A percentile compares a stretch with the other conserved stretches of the same genome.
Evolutionary conservation across 805 yeast genomes (phyloP).

Genomic region (Candida morakotiae): DNA sequence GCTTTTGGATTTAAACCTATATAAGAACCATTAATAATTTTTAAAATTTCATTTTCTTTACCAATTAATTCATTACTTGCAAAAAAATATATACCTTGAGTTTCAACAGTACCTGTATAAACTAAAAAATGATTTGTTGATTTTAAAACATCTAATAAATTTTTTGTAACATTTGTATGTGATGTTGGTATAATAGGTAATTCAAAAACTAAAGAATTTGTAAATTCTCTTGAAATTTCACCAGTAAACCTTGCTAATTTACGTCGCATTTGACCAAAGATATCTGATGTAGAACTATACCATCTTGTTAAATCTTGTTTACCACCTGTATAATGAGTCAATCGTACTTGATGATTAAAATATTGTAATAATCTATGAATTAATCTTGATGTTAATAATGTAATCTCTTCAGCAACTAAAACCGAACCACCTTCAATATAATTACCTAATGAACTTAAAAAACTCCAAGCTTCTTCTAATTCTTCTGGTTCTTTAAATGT

Average conservation of each 20-base stretch:
- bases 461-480: slow-evolving; percentile 76
- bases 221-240: slow-evolving; percentile 63
- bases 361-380: slow-evolving; percentile 66
- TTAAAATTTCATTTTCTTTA: slow-evolving; percentile 34
- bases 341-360: slow-evolving; percentile 61
- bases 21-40: slow-evolving; percentile 35
- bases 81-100: slow-evolving; percentile 73
- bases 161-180: slow-evolving; percentile 43
- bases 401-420: slow-evolving; percentile 74
- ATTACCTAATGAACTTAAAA: slow-evolving; percentile 71
- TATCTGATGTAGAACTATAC: slow-evolving; percentile 65
- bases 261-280: slow-evolving; percentile 72
- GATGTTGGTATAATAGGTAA: slow-evolving; percentile 28
- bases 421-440: slow-evolving; percentile 78
- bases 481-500: slow-evolving; percentile 92
- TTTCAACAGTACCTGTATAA: slow-evolving; percentile 67
- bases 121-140: slow-evolving; percentile 72
- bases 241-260: slow-evolving; percentile 76
- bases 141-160: slow-evolving; percentile 53
- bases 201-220: slow-evolving; percentile 64
- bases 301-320: slow-evolving; percentile 50
- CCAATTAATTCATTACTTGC: slow-evolving; percentile 59
- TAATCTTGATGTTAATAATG: slow-evolving; percentile 60
- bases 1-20: slow-evolving; percentile 33
- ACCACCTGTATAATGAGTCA: slow-evolving; percentile 49